Percentiles rank a stretch among this genome's conserved stretches.
Evolutionary conservation across 2,329 filamentous ascomycete species (phyloP).

Genomic region (Clonostachys solani): DNA sequence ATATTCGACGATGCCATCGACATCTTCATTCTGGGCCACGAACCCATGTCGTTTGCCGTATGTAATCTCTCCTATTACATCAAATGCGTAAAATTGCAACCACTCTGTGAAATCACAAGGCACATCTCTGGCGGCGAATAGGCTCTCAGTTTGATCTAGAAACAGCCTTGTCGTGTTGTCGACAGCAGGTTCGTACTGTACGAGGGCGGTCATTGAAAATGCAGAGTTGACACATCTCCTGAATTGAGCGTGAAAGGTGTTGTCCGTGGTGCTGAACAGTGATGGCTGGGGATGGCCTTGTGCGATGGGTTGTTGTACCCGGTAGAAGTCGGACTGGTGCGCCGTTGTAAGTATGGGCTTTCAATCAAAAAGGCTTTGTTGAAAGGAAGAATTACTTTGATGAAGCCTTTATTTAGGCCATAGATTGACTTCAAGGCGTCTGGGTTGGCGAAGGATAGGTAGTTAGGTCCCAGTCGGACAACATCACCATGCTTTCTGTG

Average conservation of each 20-base stretch:
- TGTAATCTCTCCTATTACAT: conserved; percentile 75
- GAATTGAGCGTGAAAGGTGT: conserved; percentile 50
- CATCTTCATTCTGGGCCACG: conserved; percentile 23
- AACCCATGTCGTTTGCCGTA: conserved; percentile 75
- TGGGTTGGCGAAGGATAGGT: conserved; percentile 69
- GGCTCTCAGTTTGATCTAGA: conserved; percentile 20
- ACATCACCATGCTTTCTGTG: conserved; percentile 71
- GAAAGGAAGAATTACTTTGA: conserved; percentile 51
- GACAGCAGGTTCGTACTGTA: conserved; percentile 43
- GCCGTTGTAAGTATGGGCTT: not conserved
- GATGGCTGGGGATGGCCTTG: conserved; percentile 65
- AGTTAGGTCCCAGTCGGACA: conserved; percentile 71
- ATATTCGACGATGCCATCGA: conserved; percentile 48
- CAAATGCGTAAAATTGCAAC: conserved; percentile 80
- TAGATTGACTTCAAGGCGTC: conserved; percentile 73
- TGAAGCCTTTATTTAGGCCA: conserved; percentile 75
- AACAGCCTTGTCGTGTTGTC: conserved; percentile 38
- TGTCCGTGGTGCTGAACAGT: conserved; percentile 75
- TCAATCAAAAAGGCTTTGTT: not conserved
- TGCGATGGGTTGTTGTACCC: conserved; percentile 69
- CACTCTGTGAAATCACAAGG: conserved; percentile 41
- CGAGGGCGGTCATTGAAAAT: conserved; percentile 42
- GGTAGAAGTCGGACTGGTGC: conserved; percentile 70
- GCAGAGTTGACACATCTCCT: conserved; percentile 34
- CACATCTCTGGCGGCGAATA: conserved; percentile 16